Evolutionary conservation across 495 filamentous ascomycete genomes (phyloP), one percentile per base, ranked within the genome.

Genomic region (Pyrenula massariospora): DNA sequence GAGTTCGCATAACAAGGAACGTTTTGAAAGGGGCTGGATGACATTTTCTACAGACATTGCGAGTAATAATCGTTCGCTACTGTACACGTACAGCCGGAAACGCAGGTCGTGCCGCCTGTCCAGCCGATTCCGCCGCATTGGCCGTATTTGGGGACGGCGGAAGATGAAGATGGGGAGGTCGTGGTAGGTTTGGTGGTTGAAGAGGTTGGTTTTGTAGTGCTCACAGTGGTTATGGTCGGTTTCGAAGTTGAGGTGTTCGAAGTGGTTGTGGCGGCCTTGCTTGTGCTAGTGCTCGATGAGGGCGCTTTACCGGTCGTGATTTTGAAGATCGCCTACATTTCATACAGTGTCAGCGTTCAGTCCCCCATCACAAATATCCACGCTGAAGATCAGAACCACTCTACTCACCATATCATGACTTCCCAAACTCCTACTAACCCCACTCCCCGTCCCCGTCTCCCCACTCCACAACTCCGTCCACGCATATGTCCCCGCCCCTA

Each of bases 51-150:
- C 58, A 66, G 53, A 60, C 67, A 70, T 52, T 70, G 67, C 21
- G 64, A 68, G 58, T 70, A 71, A 59, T 63, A 70, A 25, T 59
- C 42, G 25, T 66, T 67, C 47, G 36, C 25, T 25, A 59, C 58
- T 42, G 56, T 54, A 53, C 67, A 70, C 25, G 25, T 56, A 25
- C 57, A 55, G 12, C 67, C 67, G 24, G 65, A 49, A 23, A 60
- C 56, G 56, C 66, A 68, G 47, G 50, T 59, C 3, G 53, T 68
- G 22, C 53, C 0, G 23, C 65, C 66, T 23, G 20, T 50, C 25
- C 51, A 68, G 22, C 50, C 54, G 22, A 54, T 57, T 22, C 57
- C 63, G 48, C 52, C 56, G 53, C 55, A 52, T 42, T 54, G 42
- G 12, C 36, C 59, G 59, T 67, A 74, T 31, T 58, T 58, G 1